These are phyloP conservation scores for Aotearoamyces nothofagi DNA, from an alignment of 2,329 filamentous ascomycete species.

Conservation along the genomic window DNA sequence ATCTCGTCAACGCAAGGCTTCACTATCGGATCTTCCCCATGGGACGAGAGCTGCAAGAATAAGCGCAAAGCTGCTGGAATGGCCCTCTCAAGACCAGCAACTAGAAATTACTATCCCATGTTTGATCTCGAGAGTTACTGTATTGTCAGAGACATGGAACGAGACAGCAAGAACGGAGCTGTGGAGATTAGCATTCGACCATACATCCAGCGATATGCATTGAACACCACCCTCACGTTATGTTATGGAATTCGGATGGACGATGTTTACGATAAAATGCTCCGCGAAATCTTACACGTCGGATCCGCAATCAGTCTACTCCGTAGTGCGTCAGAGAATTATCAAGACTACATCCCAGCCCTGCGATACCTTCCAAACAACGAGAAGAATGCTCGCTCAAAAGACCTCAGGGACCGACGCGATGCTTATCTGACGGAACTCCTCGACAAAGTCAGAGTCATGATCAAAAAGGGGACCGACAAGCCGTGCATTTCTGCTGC, in stretches of 20 bases:
- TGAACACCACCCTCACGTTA: slow-evolving; percentile 37
- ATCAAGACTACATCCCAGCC: slow-evolving; percentile 35
- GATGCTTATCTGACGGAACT: slow-evolving; percentile 33
- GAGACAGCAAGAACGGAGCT: slow-evolving; percentile 25
- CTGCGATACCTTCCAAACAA: slow-evolving; percentile 35
- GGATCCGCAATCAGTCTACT: slow-evolving; percentile 34
- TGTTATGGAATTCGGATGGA: slow-evolving; percentile 41
- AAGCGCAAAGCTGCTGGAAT: slow-evolving; percentile 34
- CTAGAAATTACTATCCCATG: slow-evolving; percentile 34
- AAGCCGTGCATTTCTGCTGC: slow-evolving; percentile 37
- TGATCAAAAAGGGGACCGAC: slow-evolving; percentile 33
- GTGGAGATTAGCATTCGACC: slow-evolving; percentile 29
- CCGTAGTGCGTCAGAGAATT: slow-evolving; percentile 34
- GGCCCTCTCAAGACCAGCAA: slow-evolving; percentile 27
- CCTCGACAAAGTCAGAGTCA: slow-evolving; percentile 31
- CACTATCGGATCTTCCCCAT: slow-evolving; percentile 36
- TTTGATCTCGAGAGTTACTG: slow-evolving; percentile 36
- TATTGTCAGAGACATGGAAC: slow-evolving; percentile 29
- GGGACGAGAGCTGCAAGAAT: slow-evolving; percentile 36
- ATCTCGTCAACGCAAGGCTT: slow-evolving; percentile 36
- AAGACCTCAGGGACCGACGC: slow-evolving; percentile 29
- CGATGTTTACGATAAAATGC: slow-evolving; percentile 31
- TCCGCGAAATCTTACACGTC: slow-evolving; percentile 35
- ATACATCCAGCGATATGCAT: slow-evolving; percentile 35
- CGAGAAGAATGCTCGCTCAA: slow-evolving; percentile 30